These are phyloP conservation scores for Jatropha multifida DNA, from an alignment of 441 rosid genomes.

Conservation along the genomic window DNA sequence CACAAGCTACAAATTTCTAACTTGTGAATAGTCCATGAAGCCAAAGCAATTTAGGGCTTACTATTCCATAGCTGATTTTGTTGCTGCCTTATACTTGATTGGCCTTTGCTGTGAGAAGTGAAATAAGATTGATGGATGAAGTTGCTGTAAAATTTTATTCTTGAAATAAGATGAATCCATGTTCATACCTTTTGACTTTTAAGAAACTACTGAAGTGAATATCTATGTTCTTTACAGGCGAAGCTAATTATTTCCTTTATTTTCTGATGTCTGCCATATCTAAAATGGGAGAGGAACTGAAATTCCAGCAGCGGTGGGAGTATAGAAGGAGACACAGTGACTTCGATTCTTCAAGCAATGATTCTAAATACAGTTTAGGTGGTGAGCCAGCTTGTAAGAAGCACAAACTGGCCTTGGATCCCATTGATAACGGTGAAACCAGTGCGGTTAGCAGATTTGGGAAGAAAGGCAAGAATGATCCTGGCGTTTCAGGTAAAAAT, in stretches of 20 bases:
- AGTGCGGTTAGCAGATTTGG: conserved; percentile 26
- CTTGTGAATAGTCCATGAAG: background rate
- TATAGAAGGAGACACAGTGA: conserved; percentile 43
- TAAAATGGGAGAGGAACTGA: conserved; percentile 35
- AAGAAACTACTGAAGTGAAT: background rate
- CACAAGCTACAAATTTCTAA: background rate
- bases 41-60: background rate
- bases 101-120: background rate
- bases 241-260: conserved; percentile 4
- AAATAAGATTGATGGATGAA: background rate
- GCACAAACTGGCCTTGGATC: conserved; percentile 31
- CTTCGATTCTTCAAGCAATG: conserved; percentile 47
- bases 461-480: conserved; percentile 26
- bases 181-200: background rate
- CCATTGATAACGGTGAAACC: conserved; percentile 33
- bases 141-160: background rate
- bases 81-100: background rate
- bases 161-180: conserved; percentile 1
- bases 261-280: conserved; percentile 22
- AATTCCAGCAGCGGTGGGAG: conserved; percentile 53
- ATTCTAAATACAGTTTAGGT: conserved; percentile 33
- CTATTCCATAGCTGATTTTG: background rate
- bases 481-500: conserved; percentile 21
- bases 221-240: conserved; percentile 5
- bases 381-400: conserved; percentile 32